A percentile compares a stretch with the other conserved stretches of the same genome.
Conservation (phyloP, 2,329 filamentous ascomycete genomes). For the Fusarium aywerte region DNA sequence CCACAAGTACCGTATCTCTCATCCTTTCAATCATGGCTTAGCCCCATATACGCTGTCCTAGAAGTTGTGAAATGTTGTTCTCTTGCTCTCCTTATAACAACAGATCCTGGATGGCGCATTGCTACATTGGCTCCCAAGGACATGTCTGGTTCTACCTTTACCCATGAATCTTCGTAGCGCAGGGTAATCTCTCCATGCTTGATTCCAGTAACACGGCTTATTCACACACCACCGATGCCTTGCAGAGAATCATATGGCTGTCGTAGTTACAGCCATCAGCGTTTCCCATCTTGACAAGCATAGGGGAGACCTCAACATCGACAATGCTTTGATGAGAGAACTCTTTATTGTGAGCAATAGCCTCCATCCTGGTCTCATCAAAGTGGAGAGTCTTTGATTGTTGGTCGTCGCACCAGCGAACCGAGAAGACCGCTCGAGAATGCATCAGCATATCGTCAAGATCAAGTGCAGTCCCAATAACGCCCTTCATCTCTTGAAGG, state of each 20-base stretch:
- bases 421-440: not conserved
- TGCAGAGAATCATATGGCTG: not conserved
- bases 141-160: too few species aligned
- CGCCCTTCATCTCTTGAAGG: not conserved
- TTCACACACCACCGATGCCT: not conserved
- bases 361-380: not conserved
- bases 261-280: constrained; percentile 12
- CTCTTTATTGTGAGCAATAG: not conserved
- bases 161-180: too few species aligned
- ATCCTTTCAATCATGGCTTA: not conserved
- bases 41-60: too few species aligned
- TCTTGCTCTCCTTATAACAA: not conserved
- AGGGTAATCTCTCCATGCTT: not conserved
- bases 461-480: not conserved
- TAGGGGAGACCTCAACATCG: not conserved
- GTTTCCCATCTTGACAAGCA: constrained; percentile 4
- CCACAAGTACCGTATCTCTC: not conserved
- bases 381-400: not conserved
- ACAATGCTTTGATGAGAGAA: not conserved
- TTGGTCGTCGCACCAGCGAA: not conserved
- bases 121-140: not conserved
- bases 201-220: not conserved
- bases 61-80: too few species aligned
- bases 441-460: constrained; percentile 9
- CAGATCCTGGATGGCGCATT: not conserved